phyloP scores from a whole-genome alignment of 495 filamentous ascomycete genomes.

The Aspergillus biplanus region DNA sequence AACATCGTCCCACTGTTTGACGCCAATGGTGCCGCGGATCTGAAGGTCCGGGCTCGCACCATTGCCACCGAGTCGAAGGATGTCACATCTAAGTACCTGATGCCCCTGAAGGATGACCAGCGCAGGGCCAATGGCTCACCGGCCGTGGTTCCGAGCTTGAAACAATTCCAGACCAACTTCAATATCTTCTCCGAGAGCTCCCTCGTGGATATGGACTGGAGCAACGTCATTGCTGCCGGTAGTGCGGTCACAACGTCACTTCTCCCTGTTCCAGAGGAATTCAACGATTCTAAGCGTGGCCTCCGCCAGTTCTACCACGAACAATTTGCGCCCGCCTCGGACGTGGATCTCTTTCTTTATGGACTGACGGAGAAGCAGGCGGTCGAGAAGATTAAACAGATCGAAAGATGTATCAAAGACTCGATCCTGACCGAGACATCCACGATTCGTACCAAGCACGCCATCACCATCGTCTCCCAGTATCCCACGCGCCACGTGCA shows the following conservation, averaged over 20 bases:
- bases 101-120: slow-evolving; percentile 61
- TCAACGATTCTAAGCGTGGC: slow-evolving; percentile 63
- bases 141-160: slow-evolving; percentile 64
- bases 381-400: slow-evolving; percentile 78
- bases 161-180: slow-evolving; percentile 77
- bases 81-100: slow-evolving; percentile 68
- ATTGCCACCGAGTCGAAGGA: slow-evolving; percentile 59
- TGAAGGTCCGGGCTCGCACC: slow-evolving; percentile 67
- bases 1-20: slow-evolving; percentile 75
- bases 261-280: slow-evolving; percentile 68
- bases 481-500: slow-evolving; percentile 81
- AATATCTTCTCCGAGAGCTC: slow-evolving; percentile 73
- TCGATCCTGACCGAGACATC: slow-evolving; percentile 76
- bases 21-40: slow-evolving; percentile 50
- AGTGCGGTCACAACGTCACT: slow-evolving; percentile 75
- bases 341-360: slow-evolving; percentile 84
- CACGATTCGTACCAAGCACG: slow-evolving; percentile 77
- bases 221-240: slow-evolving; percentile 76
- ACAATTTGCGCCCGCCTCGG: slow-evolving; percentile 75
- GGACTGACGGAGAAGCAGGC: slow-evolving; percentile 73
- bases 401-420: slow-evolving; percentile 70
- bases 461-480: slow-evolving; percentile 80
- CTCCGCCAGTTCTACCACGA: slow-evolving; percentile 77
- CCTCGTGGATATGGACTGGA: slow-evolving; percentile 70
- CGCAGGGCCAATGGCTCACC: slow-evolving; percentile 63